Evolutionary conservation across 441 rosid genomes (phyloP).

Genomic region (Bocquillonia castaneifolia): DNA sequence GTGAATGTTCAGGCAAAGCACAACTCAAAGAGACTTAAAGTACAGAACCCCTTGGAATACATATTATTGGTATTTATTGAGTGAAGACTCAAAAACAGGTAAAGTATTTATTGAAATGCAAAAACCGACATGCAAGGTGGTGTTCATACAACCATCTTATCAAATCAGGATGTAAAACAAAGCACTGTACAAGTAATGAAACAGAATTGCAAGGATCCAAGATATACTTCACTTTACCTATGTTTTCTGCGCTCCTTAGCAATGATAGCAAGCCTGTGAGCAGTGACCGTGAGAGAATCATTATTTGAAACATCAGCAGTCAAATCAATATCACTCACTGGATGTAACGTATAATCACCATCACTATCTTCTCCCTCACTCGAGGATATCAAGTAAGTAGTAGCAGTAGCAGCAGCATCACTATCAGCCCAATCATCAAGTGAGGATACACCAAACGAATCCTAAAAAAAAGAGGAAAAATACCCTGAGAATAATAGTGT

Average conservation of each 20-base stretch:
- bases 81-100: neutral
- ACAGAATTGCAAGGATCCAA: neutral
- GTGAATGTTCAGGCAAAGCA: neutral
- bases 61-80: neutral
- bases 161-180: neutral
- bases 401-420: slow-evolving; percentile 15
- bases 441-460: slow-evolving; percentile 38
- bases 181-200: neutral
- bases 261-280: slow-evolving; percentile 61
- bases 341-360: slow-evolving; percentile 54
- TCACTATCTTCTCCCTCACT: slow-evolving; percentile 87
- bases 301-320: slow-evolving; percentile 42
- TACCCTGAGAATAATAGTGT: neutral
- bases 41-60: neutral
- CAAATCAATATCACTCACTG: slow-evolving; percentile 51
- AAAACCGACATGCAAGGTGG: neutral
- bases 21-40: neutral
- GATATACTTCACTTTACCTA: slow-evolving; percentile 40
- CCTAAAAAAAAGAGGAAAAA: slow-evolving; percentile 27
- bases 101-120: slow-evolving; percentile 1
- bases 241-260: slow-evolving; percentile 48
- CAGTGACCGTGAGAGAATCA: slow-evolving; percentile 48
- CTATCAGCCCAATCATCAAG: slow-evolving; percentile 50
- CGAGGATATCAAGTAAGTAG: slow-evolving; percentile 45
- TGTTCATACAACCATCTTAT: neutral